Base-by-base conservation (phyloP, 306 rosid species). In the Dryas drummondii region DNA sequence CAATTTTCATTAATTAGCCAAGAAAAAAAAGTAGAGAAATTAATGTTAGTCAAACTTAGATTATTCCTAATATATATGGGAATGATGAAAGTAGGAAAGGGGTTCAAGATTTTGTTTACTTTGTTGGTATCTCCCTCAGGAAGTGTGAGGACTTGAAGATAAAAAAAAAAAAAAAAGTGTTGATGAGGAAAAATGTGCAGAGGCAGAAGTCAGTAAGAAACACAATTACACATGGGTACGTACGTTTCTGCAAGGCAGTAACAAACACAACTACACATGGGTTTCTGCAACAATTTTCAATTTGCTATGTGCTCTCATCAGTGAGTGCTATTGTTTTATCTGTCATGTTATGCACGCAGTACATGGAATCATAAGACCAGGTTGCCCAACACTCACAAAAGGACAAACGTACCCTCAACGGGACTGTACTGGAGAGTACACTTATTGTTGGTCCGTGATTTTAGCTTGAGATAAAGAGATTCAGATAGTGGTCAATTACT, bases 351-450 rank as follows among this genome's bases (percentile, higher is more conserved):
- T 22, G 11, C 72, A 59, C 55, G 79, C 15, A 70, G 85, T 45
- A 71, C 78, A 72, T 65, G 80, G 91, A 78, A 76, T 86, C 92
- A 78, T 75, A 80, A 77, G 63, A 52, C 14, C 57, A 53, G 53
- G 73, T 56, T 46, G 69, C 67, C 81, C 79, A 81, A 80, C 87
- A 76, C 81, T 79, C 79, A 75, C 62, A 83, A 80, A 68, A 83
- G 16, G 84, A 89, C 90, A 86, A 86, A 80, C 22, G 22, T 19
- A 19, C 19, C 71, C 59, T 72, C 79, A 80, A 84, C 84, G 55
- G 81, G 58, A 51, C 80, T 88, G 89, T 89, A 89, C 93, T 75
- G 78, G 62, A 83, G 76, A 70, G 89, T 86, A 85, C 88, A 75
- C 78, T 77, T 72, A 50, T 55, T 73, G 83, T 76, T 52, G 74